phyloP scores from a whole-genome alignment of 1,139 yeast genomes.

The Geotrichum reessii region DNA sequence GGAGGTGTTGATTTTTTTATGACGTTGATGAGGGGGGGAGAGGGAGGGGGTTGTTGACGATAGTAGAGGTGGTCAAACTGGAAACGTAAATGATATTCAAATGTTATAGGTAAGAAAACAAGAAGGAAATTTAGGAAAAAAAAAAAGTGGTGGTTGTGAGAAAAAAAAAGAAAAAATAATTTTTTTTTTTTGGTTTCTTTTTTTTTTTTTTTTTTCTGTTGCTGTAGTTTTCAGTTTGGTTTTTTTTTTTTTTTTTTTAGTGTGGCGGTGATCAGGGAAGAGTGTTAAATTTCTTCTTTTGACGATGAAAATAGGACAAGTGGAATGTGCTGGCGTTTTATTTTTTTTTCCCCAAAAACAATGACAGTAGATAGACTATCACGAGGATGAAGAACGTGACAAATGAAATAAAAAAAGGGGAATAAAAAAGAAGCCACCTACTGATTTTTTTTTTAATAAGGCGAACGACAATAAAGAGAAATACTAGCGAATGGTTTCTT shows the following conservation, averaged over 20 bases:
- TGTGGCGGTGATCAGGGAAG: conserved; percentile 14
- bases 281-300: not conserved
- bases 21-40: not conserved
- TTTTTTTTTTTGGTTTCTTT: not conserved
- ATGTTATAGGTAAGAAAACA: not conserved
- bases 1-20: no score
- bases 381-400: not conserved
- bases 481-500: not conserved
- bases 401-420: not conserved
- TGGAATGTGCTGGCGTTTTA: conserved; percentile 1
- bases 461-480: not conserved
- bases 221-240: no score
- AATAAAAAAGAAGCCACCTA: not conserved
- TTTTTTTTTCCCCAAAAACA: not conserved
- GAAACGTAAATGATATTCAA: not conserved
- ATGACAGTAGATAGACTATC: not conserved
- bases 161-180: not conserved
- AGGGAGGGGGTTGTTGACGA: not conserved
- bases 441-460: not conserved
- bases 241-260: not conserved
- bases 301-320: conserved; percentile 4
- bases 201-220: not conserved
- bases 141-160: conserved; percentile 7
- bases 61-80: not conserved
- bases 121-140: no score